Evolutionary conservation across 805 yeast species (phyloP), one percentile per base, ranked within the genome.

Genomic region (Jamesozyma piceae): DNA sequence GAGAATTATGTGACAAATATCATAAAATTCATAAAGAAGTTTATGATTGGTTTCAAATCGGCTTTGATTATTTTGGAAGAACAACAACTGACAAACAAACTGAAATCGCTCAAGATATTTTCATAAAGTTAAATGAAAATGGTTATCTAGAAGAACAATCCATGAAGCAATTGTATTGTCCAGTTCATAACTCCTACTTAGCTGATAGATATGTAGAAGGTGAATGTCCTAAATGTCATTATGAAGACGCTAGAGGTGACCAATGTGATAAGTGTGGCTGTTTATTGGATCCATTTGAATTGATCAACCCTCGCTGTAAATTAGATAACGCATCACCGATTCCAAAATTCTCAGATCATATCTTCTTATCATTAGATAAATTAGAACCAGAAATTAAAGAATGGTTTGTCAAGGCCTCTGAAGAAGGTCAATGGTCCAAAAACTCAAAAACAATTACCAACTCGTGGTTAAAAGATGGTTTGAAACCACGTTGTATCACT

Each of bases 201-300:
- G 98, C 99, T 44, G 99, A 92, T 63, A 74, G 99, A 63, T 92
- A 77, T 55, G 98, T 92, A 29, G 97, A 92, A 68, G 99, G 99
- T 53, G 85, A 80, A 39, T 92, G 99, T 70, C 97, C 97, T 45
- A 82, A 82, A 65, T 92, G 99, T 71, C 75, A 72, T 36, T 92
- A 88, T 62, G 95, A 84, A 49, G 98, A 92, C 63, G 99, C 99
- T 27, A 80, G 98, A 65, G 99, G 99, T 54, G 99, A 92, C 65
- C 99, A 92, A 71, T 92, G 99, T 75, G 99, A 92, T 65, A 81
- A 81, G 57, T 92, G 99, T 72, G 99, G 98, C 51, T 67, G 69
- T 46, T 72, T 92, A 50, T 72, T 92, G 54, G 84, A 90, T 62
- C 95, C 98, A 39, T 82, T 88, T 57, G 97, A 92, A 66, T 75